phyloP scores from a whole-genome alignment of 306 rosid species.

The Argentina anserina region DNA sequence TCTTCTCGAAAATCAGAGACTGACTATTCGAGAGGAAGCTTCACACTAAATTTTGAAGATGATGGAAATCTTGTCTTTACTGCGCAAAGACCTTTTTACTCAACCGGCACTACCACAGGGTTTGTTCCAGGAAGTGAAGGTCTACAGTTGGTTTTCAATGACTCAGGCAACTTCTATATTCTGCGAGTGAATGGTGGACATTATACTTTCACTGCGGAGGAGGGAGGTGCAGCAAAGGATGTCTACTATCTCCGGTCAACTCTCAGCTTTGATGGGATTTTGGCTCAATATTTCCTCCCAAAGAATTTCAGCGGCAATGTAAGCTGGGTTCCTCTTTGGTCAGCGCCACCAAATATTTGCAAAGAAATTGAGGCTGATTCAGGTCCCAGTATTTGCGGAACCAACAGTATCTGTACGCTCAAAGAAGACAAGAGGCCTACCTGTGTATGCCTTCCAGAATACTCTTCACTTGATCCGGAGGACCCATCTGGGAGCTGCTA shows the following conservation, averaged over 20 bases:
- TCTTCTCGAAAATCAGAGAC: constrained; percentile 31
- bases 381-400: constrained; percentile 41
- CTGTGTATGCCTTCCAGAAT: constrained; percentile 30
- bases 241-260: constrained; percentile 33
- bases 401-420: constrained; percentile 38
- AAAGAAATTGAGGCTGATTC: not conserved
- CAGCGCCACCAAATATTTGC: constrained; percentile 4
- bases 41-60: not conserved
- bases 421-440: constrained; percentile 20
- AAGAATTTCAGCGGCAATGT: constrained; percentile 15
- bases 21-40: constrained; percentile 25
- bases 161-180: constrained; percentile 32
- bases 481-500: constrained; percentile 25
- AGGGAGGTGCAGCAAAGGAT: not conserved
- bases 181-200: constrained; percentile 19
- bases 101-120: not conserved
- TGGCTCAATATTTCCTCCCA: constrained; percentile 30
- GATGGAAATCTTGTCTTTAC: constrained; percentile 26
- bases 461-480: constrained; percentile 18
- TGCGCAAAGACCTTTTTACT: constrained; percentile 1
- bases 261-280: constrained; percentile 42
- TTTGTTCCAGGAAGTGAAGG: constrained; percentile 20
- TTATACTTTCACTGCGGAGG: not conserved
- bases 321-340: constrained; percentile 2
- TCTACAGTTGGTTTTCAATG: constrained; percentile 24